phyloP scores from a whole-genome alignment of 352 stramenopile species.

The Globisporangium iwayamae region DNA sequence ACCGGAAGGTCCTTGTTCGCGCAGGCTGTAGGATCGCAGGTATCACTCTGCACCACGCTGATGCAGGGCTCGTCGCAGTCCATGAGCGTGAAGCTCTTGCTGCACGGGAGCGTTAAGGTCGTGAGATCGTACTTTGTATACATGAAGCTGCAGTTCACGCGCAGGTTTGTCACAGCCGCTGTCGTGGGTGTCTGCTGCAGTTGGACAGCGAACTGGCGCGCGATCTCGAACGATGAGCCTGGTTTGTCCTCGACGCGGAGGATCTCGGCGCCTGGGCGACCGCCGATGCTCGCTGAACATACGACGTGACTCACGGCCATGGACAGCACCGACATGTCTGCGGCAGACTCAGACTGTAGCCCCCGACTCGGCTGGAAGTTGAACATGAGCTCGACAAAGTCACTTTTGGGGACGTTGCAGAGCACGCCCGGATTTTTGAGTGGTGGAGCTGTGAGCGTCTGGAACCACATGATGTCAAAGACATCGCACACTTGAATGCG shows the following conservation, averaged over 20 bases:
- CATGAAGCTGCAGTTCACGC: conserved; percentile 18
- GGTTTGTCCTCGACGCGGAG: not conserved
- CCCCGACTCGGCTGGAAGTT: conserved; percentile 30
- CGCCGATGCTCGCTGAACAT: conserved; percentile 9
- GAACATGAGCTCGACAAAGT: conserved; percentile 54
- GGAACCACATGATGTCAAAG: conserved; percentile 45
- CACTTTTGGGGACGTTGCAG: conserved; percentile 30
- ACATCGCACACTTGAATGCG: conserved; percentile 27
- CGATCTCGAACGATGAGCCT: conserved; percentile 1
- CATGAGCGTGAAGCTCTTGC: conserved; percentile 20
- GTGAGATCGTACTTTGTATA: conserved; percentile 16
- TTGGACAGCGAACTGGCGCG: conserved; percentile 12
- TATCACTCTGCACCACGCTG: conserved; percentile 2
- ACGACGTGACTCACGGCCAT: conserved; percentile 8
- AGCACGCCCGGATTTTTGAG: conserved; percentile 12
- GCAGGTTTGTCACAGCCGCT: conserved; percentile 9
- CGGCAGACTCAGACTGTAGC: not conserved
- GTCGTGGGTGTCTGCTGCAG: conserved; percentile 14
- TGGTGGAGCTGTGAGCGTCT: conserved; percentile 16
- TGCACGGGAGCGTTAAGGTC: conserved; percentile 11
- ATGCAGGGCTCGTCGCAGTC: conserved; percentile 26
- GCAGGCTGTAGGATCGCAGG: not conserved
- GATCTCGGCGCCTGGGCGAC: conserved; percentile 8
- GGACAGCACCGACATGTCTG: not conserved
- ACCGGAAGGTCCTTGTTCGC: too few species aligned